These are phyloP conservation scores for Linum trigynum DNA, from an alignment of 345 rosid species.

Conservation along the genomic window DNA sequence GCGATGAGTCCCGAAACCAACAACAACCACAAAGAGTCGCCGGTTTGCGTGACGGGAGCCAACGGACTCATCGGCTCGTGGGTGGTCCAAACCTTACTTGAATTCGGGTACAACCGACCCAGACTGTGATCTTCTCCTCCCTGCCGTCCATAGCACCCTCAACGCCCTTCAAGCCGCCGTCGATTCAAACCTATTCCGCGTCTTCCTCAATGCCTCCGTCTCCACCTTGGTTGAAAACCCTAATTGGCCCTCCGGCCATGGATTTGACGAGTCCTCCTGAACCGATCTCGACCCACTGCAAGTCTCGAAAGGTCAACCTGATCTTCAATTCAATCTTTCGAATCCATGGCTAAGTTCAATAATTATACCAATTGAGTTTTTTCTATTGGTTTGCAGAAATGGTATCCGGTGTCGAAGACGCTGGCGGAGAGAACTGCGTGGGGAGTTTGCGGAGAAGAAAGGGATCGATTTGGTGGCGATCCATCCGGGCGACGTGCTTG, in stretches of 20 bases:
- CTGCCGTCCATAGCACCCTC: conserved; percentile 73
- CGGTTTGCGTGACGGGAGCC: conserved; percentile 77
- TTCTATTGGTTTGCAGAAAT: conserved; percentile 32
- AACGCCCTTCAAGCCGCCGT: conserved; percentile 60
- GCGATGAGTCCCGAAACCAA: not conserved
- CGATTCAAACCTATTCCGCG: conserved; percentile 49
- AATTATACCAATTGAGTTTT: too few relatives aligned
- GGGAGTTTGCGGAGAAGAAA: conserved; percentile 58
- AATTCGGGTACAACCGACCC: conserved; percentile 50
- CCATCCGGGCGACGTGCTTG: conserved; percentile 60
- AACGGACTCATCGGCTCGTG: conserved; percentile 83
- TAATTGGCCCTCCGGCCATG: conserved; percentile 36
- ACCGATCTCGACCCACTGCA: conserved; percentile 69
- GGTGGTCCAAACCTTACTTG: conserved; percentile 45
- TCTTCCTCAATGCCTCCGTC: conserved; percentile 70
- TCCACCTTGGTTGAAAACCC: conserved; percentile 76
- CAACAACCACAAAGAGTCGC: conserved; percentile 8
- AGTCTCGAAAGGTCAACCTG: conserved; percentile 33
- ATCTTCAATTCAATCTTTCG: not conserved
- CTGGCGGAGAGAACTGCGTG: conserved; percentile 76
- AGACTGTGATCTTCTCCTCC: conserved; percentile 53
- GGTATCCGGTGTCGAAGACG: conserved; percentile 78
- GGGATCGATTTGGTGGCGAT: conserved; percentile 58
- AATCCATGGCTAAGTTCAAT: not conserved
- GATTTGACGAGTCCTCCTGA: conserved; percentile 70